A percentile compares a stretch with the other conserved stretches of the same genome.
Evolutionary conservation across 352 stramenopile species (phyloP).

Genomic region (Pythium phragmiticola): DNA sequence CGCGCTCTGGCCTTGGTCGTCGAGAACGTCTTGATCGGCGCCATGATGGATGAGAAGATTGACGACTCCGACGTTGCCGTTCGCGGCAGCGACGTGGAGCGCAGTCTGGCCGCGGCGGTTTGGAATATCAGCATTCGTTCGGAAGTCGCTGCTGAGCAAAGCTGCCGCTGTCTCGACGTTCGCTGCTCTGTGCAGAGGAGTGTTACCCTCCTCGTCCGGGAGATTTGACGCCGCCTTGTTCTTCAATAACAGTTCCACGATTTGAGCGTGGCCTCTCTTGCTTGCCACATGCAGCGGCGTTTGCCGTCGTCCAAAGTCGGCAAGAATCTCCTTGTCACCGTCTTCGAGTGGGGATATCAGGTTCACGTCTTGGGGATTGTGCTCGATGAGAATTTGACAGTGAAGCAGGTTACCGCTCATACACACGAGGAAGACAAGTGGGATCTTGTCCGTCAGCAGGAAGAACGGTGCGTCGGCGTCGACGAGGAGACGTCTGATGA

Average conservation of each 20-base stretch:
- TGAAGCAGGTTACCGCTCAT: slow-evolving; percentile 66
- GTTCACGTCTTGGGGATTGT: slow-evolving; percentile 64
- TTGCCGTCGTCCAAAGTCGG: slow-evolving; percentile 64
- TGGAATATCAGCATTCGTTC: slow-evolving; percentile 80
- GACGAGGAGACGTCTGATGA: slow-evolving; percentile 72
- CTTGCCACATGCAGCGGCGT: slow-evolving; percentile 80
- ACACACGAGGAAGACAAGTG: slow-evolving; percentile 73
- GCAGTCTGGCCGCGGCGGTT: slow-evolving; percentile 71
- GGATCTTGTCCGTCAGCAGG: slow-evolving; percentile 74
- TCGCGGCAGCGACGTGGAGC: slow-evolving; percentile 67
- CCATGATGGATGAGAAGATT: slow-evolving; percentile 69
- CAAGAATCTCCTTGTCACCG: slow-evolving; percentile 75
- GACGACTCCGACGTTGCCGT: slow-evolving; percentile 75
- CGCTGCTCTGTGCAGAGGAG: slow-evolving; percentile 61
- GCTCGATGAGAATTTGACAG: slow-evolving; percentile 70
- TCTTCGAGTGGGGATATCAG: slow-evolving; percentile 75
- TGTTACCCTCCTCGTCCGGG: slow-evolving; percentile 81
- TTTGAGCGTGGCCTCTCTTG: slow-evolving; percentile 55
- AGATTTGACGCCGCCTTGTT: slow-evolving; percentile 73
- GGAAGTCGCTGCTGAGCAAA: slow-evolving; percentile 53
- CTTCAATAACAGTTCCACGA: slow-evolving; percentile 64
- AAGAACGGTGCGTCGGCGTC: slow-evolving; percentile 69
- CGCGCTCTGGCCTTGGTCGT: slow-evolving; percentile 82
- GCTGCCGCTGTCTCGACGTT: slow-evolving; percentile 70
- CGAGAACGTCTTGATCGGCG: slow-evolving; percentile 68